Evolutionary conservation across 1,139 yeast species (phyloP), one percentile per base, ranked within the genome.

Genomic region (Wickerhamiella pararugosa): DNA sequence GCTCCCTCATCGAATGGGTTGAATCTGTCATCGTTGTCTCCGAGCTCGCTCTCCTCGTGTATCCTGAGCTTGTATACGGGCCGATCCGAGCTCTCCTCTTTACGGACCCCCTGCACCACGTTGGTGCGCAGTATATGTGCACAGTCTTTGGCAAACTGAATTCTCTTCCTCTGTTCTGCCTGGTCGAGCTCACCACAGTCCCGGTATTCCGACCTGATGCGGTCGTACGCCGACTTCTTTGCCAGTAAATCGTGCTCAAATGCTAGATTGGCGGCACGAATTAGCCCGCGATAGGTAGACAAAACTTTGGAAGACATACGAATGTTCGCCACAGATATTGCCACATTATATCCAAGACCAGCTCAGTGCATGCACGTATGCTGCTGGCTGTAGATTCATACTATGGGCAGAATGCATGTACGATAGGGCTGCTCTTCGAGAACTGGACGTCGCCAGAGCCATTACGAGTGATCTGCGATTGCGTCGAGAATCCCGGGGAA

Each of bases 31-130:
- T 76, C 94, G 58, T 90, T 90, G 57, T 86, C 95, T 9, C 97
- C 97, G 42, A 87, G 67, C 60, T 90, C 97, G 0, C 93, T 82
- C 41, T 79, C 74, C 42, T 74, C 65, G 57, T 84, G 95, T 52
- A 90, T 78, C 49, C 79, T 77, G 65, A 44, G 64, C 59, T 57
- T 40, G 43, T 42, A 50, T 9, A 39, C 44, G 5, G 48, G 69
- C 30, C 50, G 53, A n/a, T 56, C 58, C n/a, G 48, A 52, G 5
- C 53, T 62, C 48, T 69, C 69, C 5, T 62, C 66, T 41, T 69
- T 69, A 53, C 65, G 69, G 43, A 63, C 66, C 4, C 94, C 98
- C 61, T 90, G 98, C 2, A 90, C 96, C 21, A 90, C 68, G 59
- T 90, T 87, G 46, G 69, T 66, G 40, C 73, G 66, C 47, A 90